Evolutionary conservation across 345 rosid genomes (phyloP).

Genomic region (Linum usitatissimum): DNA sequence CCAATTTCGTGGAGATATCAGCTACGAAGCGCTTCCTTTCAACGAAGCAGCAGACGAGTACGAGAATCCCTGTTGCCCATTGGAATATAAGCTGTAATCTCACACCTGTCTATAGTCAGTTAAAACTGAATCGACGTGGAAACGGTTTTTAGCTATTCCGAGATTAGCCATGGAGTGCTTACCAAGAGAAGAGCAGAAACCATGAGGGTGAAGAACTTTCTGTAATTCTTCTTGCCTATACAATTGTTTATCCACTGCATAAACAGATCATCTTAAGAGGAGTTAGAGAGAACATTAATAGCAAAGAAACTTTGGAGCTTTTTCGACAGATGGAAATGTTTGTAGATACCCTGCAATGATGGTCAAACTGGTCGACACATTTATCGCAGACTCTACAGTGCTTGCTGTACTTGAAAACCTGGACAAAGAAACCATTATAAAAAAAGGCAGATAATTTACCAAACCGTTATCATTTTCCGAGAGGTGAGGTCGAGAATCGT

Average conservation of each 20-base stretch:
- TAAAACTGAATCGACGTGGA: slow-evolving; percentile 31
- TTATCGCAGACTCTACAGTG: slow-evolving; percentile 98
- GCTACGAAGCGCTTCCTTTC: slow-evolving; percentile 52
- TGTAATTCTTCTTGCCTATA: slow-evolving; percentile 75
- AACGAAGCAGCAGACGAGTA: slow-evolving; percentile 69
- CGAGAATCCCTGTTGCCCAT: slow-evolving; percentile 79
- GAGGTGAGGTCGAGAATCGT: slow-evolving; percentile 8
- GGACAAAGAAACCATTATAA: slow-evolving; percentile 13
- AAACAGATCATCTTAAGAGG: slow-evolving; percentile 13
- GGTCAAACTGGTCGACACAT: slow-evolving; percentile 85
- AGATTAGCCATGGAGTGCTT: slow-evolving; percentile 26
- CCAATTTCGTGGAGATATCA: slow-evolving; percentile 73
- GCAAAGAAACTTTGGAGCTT: neutral
- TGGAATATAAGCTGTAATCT: slow-evolving; percentile 94
- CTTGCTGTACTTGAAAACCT: slow-evolving; percentile 96
- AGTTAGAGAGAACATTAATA: slow-evolving; percentile 8
- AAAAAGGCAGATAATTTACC: slow-evolving; percentile 4
- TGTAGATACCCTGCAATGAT: slow-evolving; percentile 82
- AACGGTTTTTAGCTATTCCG: slow-evolving; percentile 21
- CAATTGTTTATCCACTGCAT: slow-evolving; percentile 96
- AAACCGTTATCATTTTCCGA: neutral
- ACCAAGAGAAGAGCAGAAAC: slow-evolving; percentile 75
- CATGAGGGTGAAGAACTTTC: slow-evolving; percentile 91
- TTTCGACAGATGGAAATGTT: slow-evolving; percentile 5
- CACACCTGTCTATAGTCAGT: slow-evolving; percentile 43